Evolutionary conservation across 352 stramenopile genomes (phyloP).

Genomic region (Globisporangium iwayamae): DNA sequence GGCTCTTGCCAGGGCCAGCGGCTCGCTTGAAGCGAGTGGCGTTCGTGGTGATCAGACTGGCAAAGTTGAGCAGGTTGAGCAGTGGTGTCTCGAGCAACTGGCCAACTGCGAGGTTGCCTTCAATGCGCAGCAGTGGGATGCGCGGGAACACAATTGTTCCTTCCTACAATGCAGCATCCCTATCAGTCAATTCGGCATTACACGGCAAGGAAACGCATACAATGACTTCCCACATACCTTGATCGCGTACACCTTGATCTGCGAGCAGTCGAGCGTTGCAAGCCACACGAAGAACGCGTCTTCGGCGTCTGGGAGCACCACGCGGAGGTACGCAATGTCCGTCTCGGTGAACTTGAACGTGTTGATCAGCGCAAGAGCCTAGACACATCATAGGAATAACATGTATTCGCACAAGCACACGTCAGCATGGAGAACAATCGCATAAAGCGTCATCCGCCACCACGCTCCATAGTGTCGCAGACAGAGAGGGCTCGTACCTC

Average conservation of each 20-base stretch:
- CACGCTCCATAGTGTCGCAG: neutral
- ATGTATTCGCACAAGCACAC: neutral
- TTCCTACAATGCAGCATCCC: constrained; percentile 44
- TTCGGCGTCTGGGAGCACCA: constrained; percentile 87
- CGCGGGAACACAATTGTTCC: constrained; percentile 96
- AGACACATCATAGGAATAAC: neutral
- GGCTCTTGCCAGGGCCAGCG: constrained; percentile 78
- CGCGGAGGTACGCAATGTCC: constrained; percentile 94
- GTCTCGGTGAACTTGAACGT: constrained; percentile 91
- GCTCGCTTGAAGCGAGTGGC: constrained; percentile 95
- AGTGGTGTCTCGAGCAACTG: constrained; percentile 98
- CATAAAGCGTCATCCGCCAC: neutral
- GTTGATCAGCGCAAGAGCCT: constrained; percentile 89
- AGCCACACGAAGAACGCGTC: constrained; percentile 96
- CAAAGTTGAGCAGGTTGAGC: constrained; percentile 98
- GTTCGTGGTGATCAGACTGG: constrained; percentile 97
- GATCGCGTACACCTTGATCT: constrained; percentile 93
- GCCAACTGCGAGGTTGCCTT: constrained; percentile 91
- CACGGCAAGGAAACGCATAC: neutral
- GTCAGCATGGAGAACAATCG: neutral
- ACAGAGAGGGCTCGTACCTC: constrained; percentile 28
- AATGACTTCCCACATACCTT: constrained; percentile 26
- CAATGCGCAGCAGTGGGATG: constrained; percentile 92
- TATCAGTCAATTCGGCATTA: neutral
- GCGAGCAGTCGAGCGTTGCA: constrained; percentile 88